Percentiles rank a stretch among this genome's conserved stretches.
phyloP scores from a whole-genome alignment of 1,284 basidiomycete species.

The Ustilago xerochloae region DNA sequence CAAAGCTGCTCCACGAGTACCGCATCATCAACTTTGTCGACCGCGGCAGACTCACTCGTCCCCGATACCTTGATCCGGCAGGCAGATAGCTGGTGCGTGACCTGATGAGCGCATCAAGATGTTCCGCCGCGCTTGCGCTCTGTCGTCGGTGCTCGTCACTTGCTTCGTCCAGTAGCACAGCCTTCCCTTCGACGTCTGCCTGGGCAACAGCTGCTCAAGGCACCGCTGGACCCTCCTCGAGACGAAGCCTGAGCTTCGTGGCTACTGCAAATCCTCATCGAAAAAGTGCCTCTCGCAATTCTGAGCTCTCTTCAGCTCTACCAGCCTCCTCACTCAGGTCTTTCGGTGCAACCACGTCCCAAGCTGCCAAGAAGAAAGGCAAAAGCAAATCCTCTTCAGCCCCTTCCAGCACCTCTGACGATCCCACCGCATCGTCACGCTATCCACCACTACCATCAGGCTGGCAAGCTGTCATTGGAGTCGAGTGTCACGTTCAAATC shows the following conservation, averaged over 20 bases:
- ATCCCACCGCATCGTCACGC: conserved; percentile 9
- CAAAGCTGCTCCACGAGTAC: no score
- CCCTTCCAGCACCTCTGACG: background rate
- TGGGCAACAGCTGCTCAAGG: background rate
- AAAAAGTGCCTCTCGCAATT: background rate
- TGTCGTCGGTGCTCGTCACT: conserved; percentile 19
- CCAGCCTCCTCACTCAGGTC: background rate
- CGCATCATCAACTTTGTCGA: no score
- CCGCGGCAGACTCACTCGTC: no score
- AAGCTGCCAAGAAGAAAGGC: conserved; percentile 31
- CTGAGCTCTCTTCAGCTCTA: no score
- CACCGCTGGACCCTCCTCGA: background rate
- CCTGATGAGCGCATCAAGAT: conserved; percentile 2
- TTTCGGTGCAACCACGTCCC: background rate
- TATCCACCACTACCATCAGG: conserved; percentile 52
- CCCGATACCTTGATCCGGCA: no score
- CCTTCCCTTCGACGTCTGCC: conserved; percentile 1
- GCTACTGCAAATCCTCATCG: background rate
- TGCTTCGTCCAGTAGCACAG: background rate
- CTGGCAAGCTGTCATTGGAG: conserved; percentile 79
- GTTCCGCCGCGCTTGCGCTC: background rate
- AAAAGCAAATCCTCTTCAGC: conserved; percentile 22
- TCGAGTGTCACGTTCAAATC: conserved; percentile 95
- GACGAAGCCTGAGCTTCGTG: background rate
- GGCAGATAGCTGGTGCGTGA: no score